Percentiles rank a stretch among this genome's conserved stretches.
These are phyloP conservation scores for Coemansia reversa DNA, from an alignment of 192 early-diverging fungal genomes.

Conservation along the genomic window DNA sequence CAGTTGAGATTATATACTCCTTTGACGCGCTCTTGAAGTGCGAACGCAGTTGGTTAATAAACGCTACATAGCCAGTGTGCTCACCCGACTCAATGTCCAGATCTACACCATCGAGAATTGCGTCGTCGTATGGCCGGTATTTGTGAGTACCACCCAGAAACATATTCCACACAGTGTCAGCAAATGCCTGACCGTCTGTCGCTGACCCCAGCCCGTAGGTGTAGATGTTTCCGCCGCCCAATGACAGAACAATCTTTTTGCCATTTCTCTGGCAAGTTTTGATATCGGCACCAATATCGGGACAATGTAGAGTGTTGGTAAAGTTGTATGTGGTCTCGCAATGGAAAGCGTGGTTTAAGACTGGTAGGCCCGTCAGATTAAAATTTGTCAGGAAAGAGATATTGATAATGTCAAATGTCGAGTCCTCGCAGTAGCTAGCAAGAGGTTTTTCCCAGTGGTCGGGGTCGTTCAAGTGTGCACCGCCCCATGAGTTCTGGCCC, in stretches of 20 bases:
- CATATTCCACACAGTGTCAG: conserved; percentile 72
- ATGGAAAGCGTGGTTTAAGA: conserved; percentile 69
- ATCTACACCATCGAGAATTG: conserved; percentile 72
- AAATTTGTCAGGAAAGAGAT: conserved; percentile 66
- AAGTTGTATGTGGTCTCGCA: conserved; percentile 59
- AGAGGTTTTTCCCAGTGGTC: conserved; percentile 53
- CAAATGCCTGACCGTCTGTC: conserved; percentile 59
- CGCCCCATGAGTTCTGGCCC: conserved; percentile 64
- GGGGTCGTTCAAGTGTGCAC: conserved; percentile 49
- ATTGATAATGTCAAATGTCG: conserved; percentile 58
- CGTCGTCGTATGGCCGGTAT: conserved; percentile 69
- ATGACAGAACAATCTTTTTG: conserved; percentile 71
- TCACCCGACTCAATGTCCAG: conserved; percentile 69
- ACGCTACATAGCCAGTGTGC: conserved; percentile 57
- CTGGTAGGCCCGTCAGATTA: conserved; percentile 60
- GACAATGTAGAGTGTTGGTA: conserved; percentile 66
- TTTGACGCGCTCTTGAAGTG: conserved; percentile 51
- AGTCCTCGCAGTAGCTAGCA: conserved; percentile 58
- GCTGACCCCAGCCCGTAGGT: conserved; percentile 60
- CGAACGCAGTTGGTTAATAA: conserved; percentile 59
- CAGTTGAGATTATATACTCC: conserved; percentile 63
- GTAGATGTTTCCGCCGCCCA: conserved; percentile 70
- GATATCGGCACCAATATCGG: conserved; percentile 66
- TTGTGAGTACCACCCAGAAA: conserved; percentile 65
- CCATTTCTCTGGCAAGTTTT: conserved; percentile 70